Evolutionary conservation across 163 green algal species (phyloP).

Genomic region (Coccomyxa subellipsoidea): DNA sequence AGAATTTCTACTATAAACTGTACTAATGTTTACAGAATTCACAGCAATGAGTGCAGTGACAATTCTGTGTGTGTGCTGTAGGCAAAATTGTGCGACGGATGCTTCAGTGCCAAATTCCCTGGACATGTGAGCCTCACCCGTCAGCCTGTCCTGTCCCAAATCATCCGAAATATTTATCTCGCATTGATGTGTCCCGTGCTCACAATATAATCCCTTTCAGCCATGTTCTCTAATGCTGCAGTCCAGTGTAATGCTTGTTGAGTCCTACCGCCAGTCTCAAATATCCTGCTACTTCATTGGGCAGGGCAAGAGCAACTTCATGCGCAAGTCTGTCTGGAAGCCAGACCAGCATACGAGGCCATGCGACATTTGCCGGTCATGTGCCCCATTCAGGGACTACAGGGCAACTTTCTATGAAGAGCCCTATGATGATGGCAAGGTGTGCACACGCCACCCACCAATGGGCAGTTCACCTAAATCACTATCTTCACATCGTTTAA

Average conservation of each 20-base stretch:
- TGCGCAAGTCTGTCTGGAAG: background rate
- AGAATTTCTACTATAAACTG: too few relatives aligned
- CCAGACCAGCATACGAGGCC: background rate
- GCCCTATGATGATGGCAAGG: background rate
- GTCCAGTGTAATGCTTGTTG: too few relatives aligned
- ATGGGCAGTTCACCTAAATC: too few relatives aligned
- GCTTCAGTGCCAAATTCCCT: background rate
- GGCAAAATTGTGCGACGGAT: background rate
- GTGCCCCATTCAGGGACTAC: background rate
- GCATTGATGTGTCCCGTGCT: too few relatives aligned
- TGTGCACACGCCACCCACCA: background rate
- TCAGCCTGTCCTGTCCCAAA: too few relatives aligned
- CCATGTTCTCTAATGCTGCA: too few relatives aligned
- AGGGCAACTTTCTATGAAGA: background rate
- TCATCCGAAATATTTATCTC: too few relatives aligned
- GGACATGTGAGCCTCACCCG: background rate
- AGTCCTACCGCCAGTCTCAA: too few relatives aligned
- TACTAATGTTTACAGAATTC: too few relatives aligned
- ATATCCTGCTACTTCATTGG: too few relatives aligned
- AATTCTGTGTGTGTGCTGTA: background rate
- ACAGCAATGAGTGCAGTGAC: background rate
- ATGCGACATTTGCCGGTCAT: background rate
- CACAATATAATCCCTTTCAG: too few relatives aligned
- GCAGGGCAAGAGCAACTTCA: background rate
- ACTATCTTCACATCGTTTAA: too few relatives aligned